Percentiles rank a stretch among this genome's conserved stretches.
These are phyloP conservation scores for Teunomyces aglyptinius DNA, from an alignment of 805 yeast genomes.

Conservation along the genomic window DNA sequence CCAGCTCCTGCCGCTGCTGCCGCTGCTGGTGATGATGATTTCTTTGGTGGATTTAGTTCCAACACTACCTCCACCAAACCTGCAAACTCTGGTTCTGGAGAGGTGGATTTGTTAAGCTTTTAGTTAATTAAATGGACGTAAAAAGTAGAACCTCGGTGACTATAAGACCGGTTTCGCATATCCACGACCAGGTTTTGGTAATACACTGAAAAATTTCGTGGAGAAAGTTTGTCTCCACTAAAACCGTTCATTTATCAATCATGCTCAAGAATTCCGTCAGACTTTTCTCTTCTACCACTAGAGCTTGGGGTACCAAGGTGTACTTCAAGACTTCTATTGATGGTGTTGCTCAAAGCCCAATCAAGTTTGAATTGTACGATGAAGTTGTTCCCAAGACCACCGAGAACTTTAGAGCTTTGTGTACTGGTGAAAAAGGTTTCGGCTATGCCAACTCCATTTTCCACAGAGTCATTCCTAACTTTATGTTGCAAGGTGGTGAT, in stretches of 20 bases:
- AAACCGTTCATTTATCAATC: neutral
- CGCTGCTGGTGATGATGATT: conserved; percentile 22
- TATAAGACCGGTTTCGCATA: neutral
- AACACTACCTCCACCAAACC: conserved; percentile 13
- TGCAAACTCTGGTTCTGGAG: conserved; percentile 28
- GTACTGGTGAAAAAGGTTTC: conserved; percentile 92
- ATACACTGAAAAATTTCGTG: neutral
- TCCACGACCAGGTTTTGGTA: neutral
- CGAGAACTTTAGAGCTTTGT: conserved; percentile 76
- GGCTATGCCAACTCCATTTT: conserved; percentile 84
- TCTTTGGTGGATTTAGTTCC: conserved; percentile 33
- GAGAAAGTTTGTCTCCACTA: neutral
- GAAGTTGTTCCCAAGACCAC: conserved; percentile 71
- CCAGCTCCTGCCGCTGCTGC: conserved; percentile 11
- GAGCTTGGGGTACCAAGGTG: conserved; percentile 51
- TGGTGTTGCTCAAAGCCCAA: conserved; percentile 45
- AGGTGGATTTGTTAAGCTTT: conserved; percentile 50
- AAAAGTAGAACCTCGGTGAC: neutral
- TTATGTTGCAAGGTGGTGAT: conserved; percentile 87
- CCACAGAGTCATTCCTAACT: conserved; percentile 97
- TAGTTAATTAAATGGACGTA: conserved; percentile 15
- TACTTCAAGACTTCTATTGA: conserved; percentile 56
- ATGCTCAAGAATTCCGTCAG: conserved; percentile 34
- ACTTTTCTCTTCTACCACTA: conserved; percentile 48
- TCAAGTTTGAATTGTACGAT: conserved; percentile 42